Conservation (phyloP, 306 rosid genomes). For the Acacia acuminata region DNA sequence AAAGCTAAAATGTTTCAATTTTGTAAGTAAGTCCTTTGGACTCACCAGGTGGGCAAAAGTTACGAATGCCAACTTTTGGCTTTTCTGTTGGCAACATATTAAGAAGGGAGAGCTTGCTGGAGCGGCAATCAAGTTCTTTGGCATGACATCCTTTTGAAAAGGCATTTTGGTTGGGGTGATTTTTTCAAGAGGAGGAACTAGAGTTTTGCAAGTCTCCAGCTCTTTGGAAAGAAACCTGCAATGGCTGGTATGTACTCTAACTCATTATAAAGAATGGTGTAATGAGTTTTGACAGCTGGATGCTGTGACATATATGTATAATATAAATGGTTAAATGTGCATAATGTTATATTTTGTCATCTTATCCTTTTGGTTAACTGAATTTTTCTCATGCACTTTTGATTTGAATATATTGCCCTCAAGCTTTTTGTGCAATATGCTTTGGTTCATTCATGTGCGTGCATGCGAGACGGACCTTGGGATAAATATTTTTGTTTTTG, state of each 20-base stretch:
- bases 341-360: background rate
- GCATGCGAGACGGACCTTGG: too few species aligned
- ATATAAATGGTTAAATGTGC: background rate
- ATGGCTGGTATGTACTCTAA: background rate
- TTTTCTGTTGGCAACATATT: background rate
- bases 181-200: background rate
- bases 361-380: background rate
- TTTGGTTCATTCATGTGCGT: background rate
- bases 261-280: background rate
- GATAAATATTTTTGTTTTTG: too few species aligned
- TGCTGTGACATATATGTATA: background rate
- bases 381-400: background rate
- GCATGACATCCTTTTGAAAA: background rate
- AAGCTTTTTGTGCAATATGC: background rate
- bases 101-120: background rate
- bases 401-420: background rate
- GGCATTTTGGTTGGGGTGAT: background rate
- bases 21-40: constrained; percentile 28
- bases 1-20: constrained; percentile 59
- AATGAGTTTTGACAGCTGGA: background rate
- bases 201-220: background rate
- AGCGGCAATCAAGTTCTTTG: background rate
- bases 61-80: background rate
- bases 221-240: background rate
- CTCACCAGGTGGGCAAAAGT: background rate